Percentiles rank a stretch among this genome's conserved stretches.
Conservation (phyloP, 1,139 yeast species). For the Blastobotrys aristatus region DNA sequence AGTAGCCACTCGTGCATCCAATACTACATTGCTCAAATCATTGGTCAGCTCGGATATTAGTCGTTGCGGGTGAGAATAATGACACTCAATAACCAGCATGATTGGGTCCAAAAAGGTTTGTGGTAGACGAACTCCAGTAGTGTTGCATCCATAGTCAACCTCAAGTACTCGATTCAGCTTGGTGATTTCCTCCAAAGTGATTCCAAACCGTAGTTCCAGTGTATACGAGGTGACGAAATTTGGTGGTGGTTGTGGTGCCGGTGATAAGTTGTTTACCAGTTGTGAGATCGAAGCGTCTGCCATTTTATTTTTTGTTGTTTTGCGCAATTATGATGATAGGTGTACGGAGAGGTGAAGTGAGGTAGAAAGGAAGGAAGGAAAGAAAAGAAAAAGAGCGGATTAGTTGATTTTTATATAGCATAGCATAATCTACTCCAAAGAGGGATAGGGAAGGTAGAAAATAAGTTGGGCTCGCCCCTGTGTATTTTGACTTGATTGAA, state of each 20-base stretch:
- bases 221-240: background rate
- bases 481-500: background rate
- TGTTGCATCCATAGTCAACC: background rate
- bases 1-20: background rate
- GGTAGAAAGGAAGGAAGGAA: too few species aligned
- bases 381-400: background rate
- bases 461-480: background rate
- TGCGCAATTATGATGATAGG: too few species aligned
- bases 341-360: too few species aligned
- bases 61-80: background rate
- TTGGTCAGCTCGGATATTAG: background rate
- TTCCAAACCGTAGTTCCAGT: background rate
- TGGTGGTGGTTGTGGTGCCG: background rate
- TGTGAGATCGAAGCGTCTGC: background rate
- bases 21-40: background rate
- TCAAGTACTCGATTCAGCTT: background rate
- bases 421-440: too few species aligned
- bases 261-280: background rate
- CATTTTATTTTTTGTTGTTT: too few species aligned
- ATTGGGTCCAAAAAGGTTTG: background rate
- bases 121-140: background rate
- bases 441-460: too few species aligned
- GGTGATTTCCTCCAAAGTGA: background rate
- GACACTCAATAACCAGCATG: constrained; percentile 1
- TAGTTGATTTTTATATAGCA: too few species aligned